These are phyloP conservation scores for Metarhizium brunneum DNA, from an alignment of 2,329 filamentous ascomycete species.

Conservation along the genomic window DNA sequence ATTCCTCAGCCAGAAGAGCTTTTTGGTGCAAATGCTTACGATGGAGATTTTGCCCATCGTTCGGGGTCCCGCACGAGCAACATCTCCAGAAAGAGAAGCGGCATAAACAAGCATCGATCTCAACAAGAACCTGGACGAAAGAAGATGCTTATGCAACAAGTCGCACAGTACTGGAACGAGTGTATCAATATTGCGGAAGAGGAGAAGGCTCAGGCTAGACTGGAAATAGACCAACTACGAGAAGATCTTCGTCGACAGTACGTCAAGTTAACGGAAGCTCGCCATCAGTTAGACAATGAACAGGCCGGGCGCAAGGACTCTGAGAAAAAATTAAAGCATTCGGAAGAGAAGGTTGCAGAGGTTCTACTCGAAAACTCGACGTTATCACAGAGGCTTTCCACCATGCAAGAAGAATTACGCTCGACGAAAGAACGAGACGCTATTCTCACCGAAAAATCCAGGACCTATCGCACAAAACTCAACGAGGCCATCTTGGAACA, in stretches of 20 bases:
- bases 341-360: conserved; percentile 14
- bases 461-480: conserved; percentile 27
- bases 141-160: conserved; percentile 20
- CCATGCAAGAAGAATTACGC: conserved; percentile 16
- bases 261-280: conserved; percentile 9
- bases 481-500: conserved; percentile 38
- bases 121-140: conserved; percentile 15
- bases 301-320: conserved; percentile 15
- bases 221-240: conserved; percentile 19
- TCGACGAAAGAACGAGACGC: conserved; percentile 13
- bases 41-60: conserved; percentile 6
- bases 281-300: conserved; percentile 12
- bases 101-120: conserved; percentile 8
- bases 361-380: conserved; percentile 15
- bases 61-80: conserved; percentile 22
- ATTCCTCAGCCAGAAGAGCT: not conserved
- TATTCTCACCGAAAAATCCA: conserved; percentile 23
- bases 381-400: conserved; percentile 18
- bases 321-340: conserved; percentile 14
- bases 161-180: conserved; percentile 25
- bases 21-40: not conserved
- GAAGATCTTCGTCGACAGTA: conserved; percentile 12
- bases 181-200: conserved; percentile 21
- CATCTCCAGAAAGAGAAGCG: conserved; percentile 21
- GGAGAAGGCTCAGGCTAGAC: conserved; percentile 16